Evolutionary conservation across 768 basidiomycete species (phyloP), one percentile per base, ranked within the genome.

Genomic region (Tricholoma terreum): DNA sequence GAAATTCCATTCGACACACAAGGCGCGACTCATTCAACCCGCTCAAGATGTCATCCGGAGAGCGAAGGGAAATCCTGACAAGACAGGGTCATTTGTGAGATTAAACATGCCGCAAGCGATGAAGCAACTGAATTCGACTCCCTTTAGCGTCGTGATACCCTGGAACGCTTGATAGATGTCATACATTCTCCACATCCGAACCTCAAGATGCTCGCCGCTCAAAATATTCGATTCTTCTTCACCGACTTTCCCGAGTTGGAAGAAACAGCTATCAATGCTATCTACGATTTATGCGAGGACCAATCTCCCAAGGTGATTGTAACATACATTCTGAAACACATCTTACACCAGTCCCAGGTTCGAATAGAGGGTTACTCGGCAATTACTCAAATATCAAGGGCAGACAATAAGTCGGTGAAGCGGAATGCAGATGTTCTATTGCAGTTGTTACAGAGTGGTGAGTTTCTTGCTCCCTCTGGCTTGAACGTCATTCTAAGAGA

Each of bases 201-300:
- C 14, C 69, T 84, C 57, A 87, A 86, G 63, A 78, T 77, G 22
- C 72, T 85, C 31, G 85, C 84, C 0, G 87, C 86, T 0, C 70
- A 71, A 31, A 78, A 84, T 52, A 80, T 90, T 55, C 80, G 75
- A 33, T 61, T 70, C 50, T 85, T 85, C 67, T 83, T 89, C 73
- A 80, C 73, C 60, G 83, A 86, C 68, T 86, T 87, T 61, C 82
- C 84, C 0, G 88, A 87, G 45, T 72, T 86, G n/a, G 85, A 88
- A 66, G 89, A 90, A 61, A 81, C 81, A 19, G 85, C 85, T 6
- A 87, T 90, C 64, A 85, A 90, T 62, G 84, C 85, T n/a, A 79
- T 90, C 11, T 90, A 89, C 63, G 88, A 90, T 71, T 72, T 90
- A 0, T 90, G 88, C 66, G 88, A 90, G 68, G 88, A 90, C 72